phyloP scores from a whole-genome alignment of 805 yeast genomes.

The Yarrowia phangngaensis region DNA sequence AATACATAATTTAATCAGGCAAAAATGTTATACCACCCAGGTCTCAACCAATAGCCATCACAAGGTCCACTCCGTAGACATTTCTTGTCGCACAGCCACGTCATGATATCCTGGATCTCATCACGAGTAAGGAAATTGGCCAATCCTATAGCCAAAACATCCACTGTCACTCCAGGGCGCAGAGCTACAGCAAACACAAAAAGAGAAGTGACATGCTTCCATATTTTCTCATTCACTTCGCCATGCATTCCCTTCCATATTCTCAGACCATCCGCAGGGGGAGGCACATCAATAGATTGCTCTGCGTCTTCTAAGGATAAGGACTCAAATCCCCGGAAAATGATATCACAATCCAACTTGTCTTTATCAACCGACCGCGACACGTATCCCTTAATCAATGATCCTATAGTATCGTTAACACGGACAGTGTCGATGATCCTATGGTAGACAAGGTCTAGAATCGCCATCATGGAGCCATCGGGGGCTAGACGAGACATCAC shows the following conservation, averaged over 20 bases:
- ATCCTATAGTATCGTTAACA: slow-evolving; percentile 42
- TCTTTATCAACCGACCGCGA: slow-evolving; percentile 70
- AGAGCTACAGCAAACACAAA: slow-evolving; percentile 47
- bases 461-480: slow-evolving; percentile 59
- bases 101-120: slow-evolving; percentile 35
- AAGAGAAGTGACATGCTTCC: slow-evolving; percentile 55
- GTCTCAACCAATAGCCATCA: slow-evolving; percentile 32
- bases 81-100: slow-evolving; percentile 33
- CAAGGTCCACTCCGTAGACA: slow-evolving; percentile 27
- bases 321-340: slow-evolving; percentile 37
- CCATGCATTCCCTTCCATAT: slow-evolving; percentile 69
- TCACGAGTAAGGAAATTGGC: slow-evolving; percentile 31
- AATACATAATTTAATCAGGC: background rate
- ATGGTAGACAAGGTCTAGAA: slow-evolving; percentile 53
- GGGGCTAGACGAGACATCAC: slow-evolving; percentile 52
- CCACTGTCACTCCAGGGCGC: slow-evolving; percentile 52
- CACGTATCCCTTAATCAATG: slow-evolving; percentile 57
- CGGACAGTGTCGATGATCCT: slow-evolving; percentile 46
- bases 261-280: slow-evolving; percentile 28
- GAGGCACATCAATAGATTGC: slow-evolving; percentile 9
- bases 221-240: slow-evolving; percentile 52
- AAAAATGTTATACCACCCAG: slow-evolving; percentile 34
- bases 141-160: slow-evolving; percentile 33
- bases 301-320: slow-evolving; percentile 14
- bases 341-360: slow-evolving; percentile 61